These are phyloP conservation scores for Symbiotaphrina buchneri DNA, from an alignment of 495 filamentous ascomycete genomes.

Conservation along the genomic window DNA sequence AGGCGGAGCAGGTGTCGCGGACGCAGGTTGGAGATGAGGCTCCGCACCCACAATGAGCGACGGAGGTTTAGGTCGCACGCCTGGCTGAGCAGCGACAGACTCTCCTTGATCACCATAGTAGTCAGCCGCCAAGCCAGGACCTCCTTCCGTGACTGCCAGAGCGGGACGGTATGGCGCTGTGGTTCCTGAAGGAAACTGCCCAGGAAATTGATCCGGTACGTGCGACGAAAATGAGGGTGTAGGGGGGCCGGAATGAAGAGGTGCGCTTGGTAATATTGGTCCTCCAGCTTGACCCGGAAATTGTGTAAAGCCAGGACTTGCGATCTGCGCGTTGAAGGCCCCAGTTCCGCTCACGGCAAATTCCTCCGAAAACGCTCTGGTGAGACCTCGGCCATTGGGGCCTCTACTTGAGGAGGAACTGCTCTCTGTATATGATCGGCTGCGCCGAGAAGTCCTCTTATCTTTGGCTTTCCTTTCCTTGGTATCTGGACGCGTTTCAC, in stretches of 20 bases:
- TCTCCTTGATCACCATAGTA: constrained; percentile 45
- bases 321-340: constrained; percentile 7
- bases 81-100: constrained; percentile 36
- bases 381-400: constrained; percentile 5
- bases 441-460: constrained; percentile 9
- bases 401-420: no score
- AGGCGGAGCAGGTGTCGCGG: neutral
- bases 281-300: constrained; percentile 19
- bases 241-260: neutral
- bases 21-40: constrained; percentile 3
- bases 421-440: constrained; percentile 4
- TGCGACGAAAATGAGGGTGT: constrained; percentile 17
- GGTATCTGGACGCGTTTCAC: constrained; percentile 8
- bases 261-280: neutral
- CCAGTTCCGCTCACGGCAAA: constrained; percentile 6
- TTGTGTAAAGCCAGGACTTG: constrained; percentile 17
- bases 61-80: constrained; percentile 27
- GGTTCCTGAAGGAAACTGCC: constrained; percentile 23
- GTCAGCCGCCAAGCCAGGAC: constrained; percentile 34
- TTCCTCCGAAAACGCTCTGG: constrained; percentile 16
- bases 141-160: constrained; percentile 16
- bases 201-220: constrained; percentile 33
- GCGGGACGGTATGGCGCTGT: constrained; percentile 27
- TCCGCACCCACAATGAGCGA: constrained; percentile 23
- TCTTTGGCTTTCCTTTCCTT: constrained; percentile 8